Percentiles rank a stretch among this genome's conserved stretches.
Conservation (phyloP, 805 yeast genomes). For the Candida coleopterorum region DNA sequence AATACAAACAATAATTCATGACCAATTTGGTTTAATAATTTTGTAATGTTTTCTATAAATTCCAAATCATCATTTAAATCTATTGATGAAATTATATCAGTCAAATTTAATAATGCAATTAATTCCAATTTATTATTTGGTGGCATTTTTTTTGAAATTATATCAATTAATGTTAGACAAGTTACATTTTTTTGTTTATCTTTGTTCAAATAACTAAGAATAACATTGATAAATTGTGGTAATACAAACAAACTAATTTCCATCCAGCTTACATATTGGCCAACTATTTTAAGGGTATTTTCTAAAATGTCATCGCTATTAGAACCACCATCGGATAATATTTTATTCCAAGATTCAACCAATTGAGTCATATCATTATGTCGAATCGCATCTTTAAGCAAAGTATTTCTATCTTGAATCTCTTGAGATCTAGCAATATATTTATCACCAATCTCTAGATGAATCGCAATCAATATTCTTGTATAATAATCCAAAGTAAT, state of each 20-base stretch:
- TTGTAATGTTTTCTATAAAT: constrained; percentile 72
- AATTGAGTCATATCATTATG: constrained; percentile 64
- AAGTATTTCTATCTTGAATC: constrained; percentile 58
- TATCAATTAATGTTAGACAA: constrained; percentile 54
- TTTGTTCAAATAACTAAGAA: constrained; percentile 54
- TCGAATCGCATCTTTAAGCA: constrained; percentile 79
- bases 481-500: constrained; percentile 66
- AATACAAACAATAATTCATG: constrained; percentile 67
- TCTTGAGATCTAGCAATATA: constrained; percentile 67
- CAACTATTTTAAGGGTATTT: constrained; percentile 61
- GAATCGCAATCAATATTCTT: constrained; percentile 69
- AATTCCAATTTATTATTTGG: constrained; percentile 67
- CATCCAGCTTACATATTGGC: constrained; percentile 90
- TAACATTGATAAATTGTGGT: constrained; percentile 49
- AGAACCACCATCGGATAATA: constrained; percentile 32
- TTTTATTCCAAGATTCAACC: constrained; percentile 62
- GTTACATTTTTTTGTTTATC: constrained; percentile 53
- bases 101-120: constrained; percentile 62
- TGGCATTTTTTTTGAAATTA: constrained; percentile 74
- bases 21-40: constrained; percentile 68
- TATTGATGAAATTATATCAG: constrained; percentile 41
- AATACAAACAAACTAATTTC: constrained; percentile 71
- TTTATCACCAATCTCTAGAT: constrained; percentile 91
- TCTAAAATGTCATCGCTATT: constrained; percentile 44
- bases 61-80: constrained; percentile 46